Conservation (phyloP, 2,329 filamentous ascomycete genomes). For the Sporothrix sp. region DNA sequence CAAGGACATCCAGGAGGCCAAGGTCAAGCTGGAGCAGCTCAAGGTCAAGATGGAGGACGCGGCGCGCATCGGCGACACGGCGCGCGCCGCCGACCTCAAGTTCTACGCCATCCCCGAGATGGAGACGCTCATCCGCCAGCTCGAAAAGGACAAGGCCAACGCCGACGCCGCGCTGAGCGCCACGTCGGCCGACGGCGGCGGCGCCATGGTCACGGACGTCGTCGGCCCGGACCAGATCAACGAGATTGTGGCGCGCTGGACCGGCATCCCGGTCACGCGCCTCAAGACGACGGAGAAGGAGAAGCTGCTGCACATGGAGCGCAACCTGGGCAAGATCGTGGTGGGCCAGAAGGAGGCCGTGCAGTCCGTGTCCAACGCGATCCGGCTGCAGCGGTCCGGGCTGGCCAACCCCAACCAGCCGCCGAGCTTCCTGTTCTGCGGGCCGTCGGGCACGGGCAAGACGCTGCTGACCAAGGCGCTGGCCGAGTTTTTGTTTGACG, state of each 20-base stretch:
- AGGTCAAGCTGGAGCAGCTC: conserved; percentile 86
- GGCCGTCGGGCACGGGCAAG: conserved; percentile 96
- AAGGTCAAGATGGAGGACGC: conserved; percentile 90
- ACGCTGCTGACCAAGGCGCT: conserved; percentile 93
- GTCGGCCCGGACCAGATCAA: conserved; percentile 98
- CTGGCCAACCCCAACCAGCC: conserved; percentile 94
- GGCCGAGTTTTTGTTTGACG: conserved; percentile 96
- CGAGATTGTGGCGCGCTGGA: conserved; percentile 94
- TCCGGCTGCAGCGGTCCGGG: conserved; percentile 87
- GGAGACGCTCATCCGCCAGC: conserved; percentile 63
- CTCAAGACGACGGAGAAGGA: conserved; percentile 95
- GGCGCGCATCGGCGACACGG: conserved; percentile 74
- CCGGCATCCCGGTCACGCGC: conserved; percentile 92
- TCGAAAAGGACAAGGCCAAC: conserved; percentile 71
- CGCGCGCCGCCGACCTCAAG: conserved; percentile 83
- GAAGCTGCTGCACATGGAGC: conserved; percentile 97
- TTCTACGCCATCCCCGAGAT: conserved; percentile 97
- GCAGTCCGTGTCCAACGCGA: conserved; percentile 85
- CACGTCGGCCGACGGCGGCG: conserved; percentile 46
- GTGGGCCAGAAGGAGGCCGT: conserved; percentile 94
- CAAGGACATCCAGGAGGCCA: conserved; percentile 86
- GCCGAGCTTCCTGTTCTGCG: conserved; percentile 96
- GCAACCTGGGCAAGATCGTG: conserved; percentile 69
- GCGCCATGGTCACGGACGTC: conserved; percentile 78
- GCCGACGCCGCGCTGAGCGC: conserved; percentile 63